Base-by-base conservation (phyloP, 768 basidiomycete genomes). In the Lactifluus piperatus region DNA sequence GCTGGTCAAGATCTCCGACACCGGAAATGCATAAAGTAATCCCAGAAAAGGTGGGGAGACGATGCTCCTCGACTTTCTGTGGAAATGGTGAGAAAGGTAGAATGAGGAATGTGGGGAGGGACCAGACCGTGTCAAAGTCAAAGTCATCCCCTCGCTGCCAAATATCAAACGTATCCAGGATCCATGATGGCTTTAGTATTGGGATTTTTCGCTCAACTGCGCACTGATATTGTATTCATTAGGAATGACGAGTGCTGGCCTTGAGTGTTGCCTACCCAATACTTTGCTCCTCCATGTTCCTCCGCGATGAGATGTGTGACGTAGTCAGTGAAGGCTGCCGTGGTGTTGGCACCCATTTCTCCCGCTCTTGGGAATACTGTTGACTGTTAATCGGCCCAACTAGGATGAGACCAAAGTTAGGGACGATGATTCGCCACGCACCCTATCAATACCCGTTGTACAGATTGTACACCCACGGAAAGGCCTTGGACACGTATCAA, bases 291-390 rank as follows among this genome's bases (percentile, higher is more conserved):
- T 3, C 88, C 89, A 66, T 89, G 85, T n/a, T 76, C 77, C n/a
- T 72, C 73, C 0, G 93, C 91, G 43, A 97, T 77, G 22, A 97
- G 79, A 74, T 95, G 93, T 0, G 92, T 94, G n/a, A 90, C 86
- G 47, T 77, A 76, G 68, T 91, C 86, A 0, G 92, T 97, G 62
- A 95, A 84, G 50, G 89, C 85, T 32, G 73, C 79, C 16, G 81
- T 77, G 45, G 81, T 77, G 4, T 72, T 72, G 27, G 91, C 94
- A 11, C 94, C 94, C 14, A 97, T 84, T 64, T 93, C 86, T 24
- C 81, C 73, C 0, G 89, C 91, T 66, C 88, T 81, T 60, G 83
- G 83, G 68, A 89, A 89, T 34, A 94, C 63, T 2, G 79, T 77
- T 0, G 82, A 77, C 91, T 94, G 53, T 8, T 34, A 36, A 41